Percentiles rank a stretch among this genome's conserved stretches.
These are phyloP conservation scores for Crithidia thermophila DNA, from an alignment of 208 protist genomes.

Conservation along the genomic window DNA sequence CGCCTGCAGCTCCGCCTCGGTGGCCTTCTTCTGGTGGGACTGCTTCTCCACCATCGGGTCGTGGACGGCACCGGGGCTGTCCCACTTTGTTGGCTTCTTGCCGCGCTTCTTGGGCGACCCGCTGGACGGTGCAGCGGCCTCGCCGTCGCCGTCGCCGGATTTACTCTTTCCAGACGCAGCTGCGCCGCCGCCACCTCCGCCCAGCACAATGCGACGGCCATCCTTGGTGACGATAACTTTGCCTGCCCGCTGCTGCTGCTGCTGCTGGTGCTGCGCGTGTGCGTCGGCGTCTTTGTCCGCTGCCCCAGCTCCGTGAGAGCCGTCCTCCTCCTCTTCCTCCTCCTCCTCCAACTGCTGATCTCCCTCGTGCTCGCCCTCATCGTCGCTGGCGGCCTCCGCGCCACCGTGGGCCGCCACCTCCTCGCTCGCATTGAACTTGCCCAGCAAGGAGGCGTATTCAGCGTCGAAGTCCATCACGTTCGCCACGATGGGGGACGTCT, in stretches of 20 bases:
- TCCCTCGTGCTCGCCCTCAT: not conserved
- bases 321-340: slow-evolving; percentile 6
- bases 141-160: slow-evolving; percentile 4
- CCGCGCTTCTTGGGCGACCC: slow-evolving; percentile 37
- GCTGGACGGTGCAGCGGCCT: not conserved
- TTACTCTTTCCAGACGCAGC: not conserved
- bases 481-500: not conserved
- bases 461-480: slow-evolving; percentile 55
- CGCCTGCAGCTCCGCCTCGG: slow-evolving; percentile 71
- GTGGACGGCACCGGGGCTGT: slow-evolving; percentile 26
- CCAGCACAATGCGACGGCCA: slow-evolving; percentile 57
- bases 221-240: slow-evolving; percentile 62
- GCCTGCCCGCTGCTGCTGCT: slow-evolving; percentile 15
- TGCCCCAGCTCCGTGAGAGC: slow-evolving; percentile 17
- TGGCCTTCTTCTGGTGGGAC: slow-evolving; percentile 36
- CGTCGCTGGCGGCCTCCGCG: not conserved
- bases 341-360: slow-evolving; percentile 1
- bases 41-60: slow-evolving; percentile 38
- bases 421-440: slow-evolving; percentile 59
- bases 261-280: not conserved
- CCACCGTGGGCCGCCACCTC: slow-evolving; percentile 34
- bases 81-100: slow-evolving; percentile 75
- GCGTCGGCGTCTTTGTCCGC: slow-evolving; percentile 3
- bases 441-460: slow-evolving; percentile 48
- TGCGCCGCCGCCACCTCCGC: slow-evolving; percentile 28